These are phyloP conservation scores for Ophiosphaerella narmari DNA, from an alignment of 2,329 filamentous ascomycete species.

Conservation along the genomic window DNA sequence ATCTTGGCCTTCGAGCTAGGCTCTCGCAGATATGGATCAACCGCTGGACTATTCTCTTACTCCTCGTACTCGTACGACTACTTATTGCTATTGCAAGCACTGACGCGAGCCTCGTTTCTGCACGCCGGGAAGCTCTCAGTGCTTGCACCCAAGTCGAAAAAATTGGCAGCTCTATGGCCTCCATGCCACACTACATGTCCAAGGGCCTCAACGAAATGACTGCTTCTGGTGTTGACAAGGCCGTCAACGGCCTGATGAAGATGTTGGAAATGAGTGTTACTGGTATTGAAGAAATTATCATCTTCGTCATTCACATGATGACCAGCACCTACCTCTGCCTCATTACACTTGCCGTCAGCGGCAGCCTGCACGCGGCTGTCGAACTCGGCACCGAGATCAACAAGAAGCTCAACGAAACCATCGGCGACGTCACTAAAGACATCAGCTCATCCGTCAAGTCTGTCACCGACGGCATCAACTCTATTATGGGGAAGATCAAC, in stretches of 20 bases:
- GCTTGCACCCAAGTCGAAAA: conserved; percentile 93
- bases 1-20: conserved; percentile 85
- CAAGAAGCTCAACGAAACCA: conserved; percentile 63
- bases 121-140: conserved; percentile 79
- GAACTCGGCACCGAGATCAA: conserved; percentile 65
- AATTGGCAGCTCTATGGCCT: conserved; percentile 92
- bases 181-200: conserved; percentile 95
- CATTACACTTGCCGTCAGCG: conserved; percentile 79
- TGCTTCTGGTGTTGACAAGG: conserved; percentile 76
- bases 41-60: conserved; percentile 88
- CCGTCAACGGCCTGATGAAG: conserved; percentile 77
- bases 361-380: conserved; percentile 73
- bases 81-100: conserved; percentile 76
- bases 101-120: conserved; percentile 73
- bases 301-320: conserved; percentile 92
- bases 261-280: conserved; percentile 80
- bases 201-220: conserved; percentile 85
- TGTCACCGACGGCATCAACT: conserved; percentile 44
- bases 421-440: conserved; percentile 63
- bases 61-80: conserved; percentile 82
- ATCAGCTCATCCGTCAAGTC: conserved; percentile 47
- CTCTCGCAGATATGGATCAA: conserved; percentile 98
- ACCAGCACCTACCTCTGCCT: conserved; percentile 90
- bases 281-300: conserved; percentile 81
- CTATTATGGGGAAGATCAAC: conserved; percentile 47